Conservation (phyloP, 352 stramenopile genomes). For the Blastocystis sp. region DNA sequence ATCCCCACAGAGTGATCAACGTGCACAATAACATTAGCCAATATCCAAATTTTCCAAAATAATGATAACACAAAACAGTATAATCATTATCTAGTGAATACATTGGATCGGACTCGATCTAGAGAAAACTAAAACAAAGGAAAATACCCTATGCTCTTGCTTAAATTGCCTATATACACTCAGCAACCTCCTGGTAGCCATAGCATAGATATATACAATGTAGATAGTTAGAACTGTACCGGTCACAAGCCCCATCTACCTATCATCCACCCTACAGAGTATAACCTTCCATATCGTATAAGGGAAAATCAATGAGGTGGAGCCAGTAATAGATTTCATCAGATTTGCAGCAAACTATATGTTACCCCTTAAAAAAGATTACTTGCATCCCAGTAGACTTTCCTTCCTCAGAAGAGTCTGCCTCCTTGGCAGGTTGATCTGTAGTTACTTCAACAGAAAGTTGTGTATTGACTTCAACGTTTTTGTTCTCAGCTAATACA, state of each 20-base stretch:
- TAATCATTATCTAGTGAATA: slow-evolving; percentile 54
- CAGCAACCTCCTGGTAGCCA: not conserved
- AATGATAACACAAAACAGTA: slow-evolving; percentile 53
- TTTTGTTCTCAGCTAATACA: not conserved
- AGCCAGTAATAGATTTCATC: slow-evolving; percentile 53
- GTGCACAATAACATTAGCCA: slow-evolving; percentile 34
- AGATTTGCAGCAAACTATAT: slow-evolving; percentile 30
- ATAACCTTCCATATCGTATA: slow-evolving; percentile 29
- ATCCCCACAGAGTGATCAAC: slow-evolving; percentile 39
- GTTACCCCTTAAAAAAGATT: not conserved
- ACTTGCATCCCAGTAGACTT: slow-evolving; percentile 1
- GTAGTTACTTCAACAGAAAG: not conserved
- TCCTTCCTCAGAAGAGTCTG: not conserved
- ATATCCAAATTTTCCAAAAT: slow-evolving; percentile 28
- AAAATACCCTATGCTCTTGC: not conserved
- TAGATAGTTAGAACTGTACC: slow-evolving; percentile 10
- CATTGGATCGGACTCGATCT: not conserved
- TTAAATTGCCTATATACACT: slow-evolving; percentile 12
- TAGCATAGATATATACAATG: slow-evolving; percentile 24
- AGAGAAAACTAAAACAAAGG: not conserved
- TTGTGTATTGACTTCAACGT: not conserved
- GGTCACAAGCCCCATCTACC: slow-evolving; percentile 31
- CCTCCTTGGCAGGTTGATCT: not conserved
- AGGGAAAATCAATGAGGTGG: slow-evolving; percentile 40
- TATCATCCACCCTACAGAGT: not conserved